Conservation (phyloP, 208 protist species). For the Leishmania arabica region DNA sequence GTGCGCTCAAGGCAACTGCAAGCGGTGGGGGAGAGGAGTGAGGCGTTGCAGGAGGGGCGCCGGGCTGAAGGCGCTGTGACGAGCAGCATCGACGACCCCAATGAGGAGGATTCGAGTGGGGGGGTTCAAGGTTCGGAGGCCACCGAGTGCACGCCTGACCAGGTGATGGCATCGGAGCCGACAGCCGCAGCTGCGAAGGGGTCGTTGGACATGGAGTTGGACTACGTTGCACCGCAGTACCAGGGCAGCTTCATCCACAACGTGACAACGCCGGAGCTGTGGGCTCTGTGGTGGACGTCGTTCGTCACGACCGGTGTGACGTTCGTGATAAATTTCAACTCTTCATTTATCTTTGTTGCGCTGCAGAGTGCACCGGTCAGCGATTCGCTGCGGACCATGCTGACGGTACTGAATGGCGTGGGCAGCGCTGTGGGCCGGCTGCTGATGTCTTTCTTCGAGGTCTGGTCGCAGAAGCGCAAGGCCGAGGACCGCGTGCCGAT, state of each 20-base stretch:
- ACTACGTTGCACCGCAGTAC: slow-evolving; percentile 71
- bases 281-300: slow-evolving; percentile 54
- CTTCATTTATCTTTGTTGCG: slow-evolving; percentile 51
- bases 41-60: neutral
- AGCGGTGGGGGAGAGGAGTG: neutral
- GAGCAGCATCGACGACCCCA: too few species aligned
- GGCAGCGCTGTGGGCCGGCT: slow-evolving; percentile 69
- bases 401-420: slow-evolving; percentile 66
- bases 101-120: too few species aligned
- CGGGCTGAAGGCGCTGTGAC: neutral
- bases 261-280: slow-evolving; percentile 40
- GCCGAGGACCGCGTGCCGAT: slow-evolving; percentile 67
- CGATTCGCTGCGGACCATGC: slow-evolving; percentile 41
- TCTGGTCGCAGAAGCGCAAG: slow-evolving; percentile 52
- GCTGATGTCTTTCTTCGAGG: slow-evolving; percentile 55
- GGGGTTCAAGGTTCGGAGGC: too few species aligned
- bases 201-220: slow-evolving; percentile 30
- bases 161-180: neutral
- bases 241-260: slow-evolving; percentile 51
- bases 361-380: slow-evolving; percentile 37
- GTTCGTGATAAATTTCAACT: slow-evolving; percentile 63
- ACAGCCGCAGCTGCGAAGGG: neutral
- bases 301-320: slow-evolving; percentile 43
- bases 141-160: neutral
- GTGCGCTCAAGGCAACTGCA: neutral